phyloP scores from a whole-genome alignment of 495 filamentous ascomycete species.

The Penicillium lagena region DNA sequence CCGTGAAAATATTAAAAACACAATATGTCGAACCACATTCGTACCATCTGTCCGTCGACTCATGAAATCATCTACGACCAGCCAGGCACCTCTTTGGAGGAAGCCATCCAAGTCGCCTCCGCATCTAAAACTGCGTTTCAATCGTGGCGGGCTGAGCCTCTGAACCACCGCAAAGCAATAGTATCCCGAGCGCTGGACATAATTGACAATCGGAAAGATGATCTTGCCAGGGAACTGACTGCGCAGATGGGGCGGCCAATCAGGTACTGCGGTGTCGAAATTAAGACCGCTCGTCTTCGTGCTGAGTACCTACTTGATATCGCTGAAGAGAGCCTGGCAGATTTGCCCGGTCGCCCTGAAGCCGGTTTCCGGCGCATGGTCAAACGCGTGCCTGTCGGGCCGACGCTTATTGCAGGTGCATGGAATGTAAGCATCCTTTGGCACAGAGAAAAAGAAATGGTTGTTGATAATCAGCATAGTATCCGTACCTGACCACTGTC shows the following conservation, averaged over 20 bases:
- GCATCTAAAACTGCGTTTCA: constrained; percentile 66
- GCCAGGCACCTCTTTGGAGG: constrained; percentile 60
- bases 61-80: constrained; percentile 77
- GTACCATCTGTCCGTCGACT: constrained; percentile 83
- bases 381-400: constrained; percentile 77
- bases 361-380: constrained; percentile 84
- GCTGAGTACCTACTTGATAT: constrained; percentile 81
- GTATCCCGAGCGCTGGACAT: constrained; percentile 70
- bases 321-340: constrained; percentile 56
- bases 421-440: constrained; percentile 70
- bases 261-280: constrained; percentile 73
- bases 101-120: constrained; percentile 59
- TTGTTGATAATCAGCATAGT: constrained; percentile 41
- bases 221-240: constrained; percentile 73
- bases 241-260: constrained; percentile 95
- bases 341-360: constrained; percentile 71
- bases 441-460: too few species aligned
- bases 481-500: constrained; percentile 87
- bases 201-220: constrained; percentile 63
- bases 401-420: constrained; percentile 78
- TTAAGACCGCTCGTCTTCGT: constrained; percentile 75
- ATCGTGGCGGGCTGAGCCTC: constrained; percentile 54
- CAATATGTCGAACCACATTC: constrained; percentile 77
- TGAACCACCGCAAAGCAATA: constrained; percentile 68
- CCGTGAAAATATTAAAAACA: neutral